Evolutionary conservation across 75 land plant genomes (phyloP), one percentile per base, ranked within the genome.

Genomic region (Pinus tabuliformis): DNA sequence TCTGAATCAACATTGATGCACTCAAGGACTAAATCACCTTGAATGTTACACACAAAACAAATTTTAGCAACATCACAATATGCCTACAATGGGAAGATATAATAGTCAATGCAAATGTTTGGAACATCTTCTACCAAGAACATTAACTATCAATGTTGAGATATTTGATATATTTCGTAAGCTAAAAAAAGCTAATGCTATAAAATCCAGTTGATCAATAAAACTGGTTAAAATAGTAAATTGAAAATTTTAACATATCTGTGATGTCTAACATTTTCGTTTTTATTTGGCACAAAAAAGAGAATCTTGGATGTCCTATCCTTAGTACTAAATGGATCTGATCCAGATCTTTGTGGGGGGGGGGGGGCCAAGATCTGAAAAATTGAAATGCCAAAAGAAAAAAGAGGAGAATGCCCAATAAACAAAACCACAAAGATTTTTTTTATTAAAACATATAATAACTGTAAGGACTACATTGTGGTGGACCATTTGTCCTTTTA

Each of bases 21-120:
- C 85, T 95, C 99, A 59, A 97, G 77, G 33, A 97, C 98, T 76
- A 97, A 88, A 81, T 97, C 99, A 58, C 98, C 98, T 91, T 93
- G 90, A 62, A 97, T 85, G 72, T 87, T 85, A 82, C 99, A 97
- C 73, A 92, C 88, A 33, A 97, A 87, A 49, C 95, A 98, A 75
- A 97, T 88, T 80, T 97, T 97, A 56, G 91, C 91, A 21, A 95
- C 83, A 81, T 92, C 94, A 77, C 91, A 89, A 73, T 97, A 98
- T 75, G 73, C 88, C 98, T 97, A 93, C 70, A 86, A 76, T 56
- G 58, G 18, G 39, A 16, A 56, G 6, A 18, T 26, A 21, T 52
- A n/a, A 1, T 20, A 52, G 21, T 26, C 26, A 30, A 49, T 58
- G 3, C 33, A 73, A 52, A 54, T 52, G 28, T 73, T 39, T 7